Base-by-base conservation (phyloP, 495 filamentous ascomycete species). In the Lophiotrema nucula region DNA sequence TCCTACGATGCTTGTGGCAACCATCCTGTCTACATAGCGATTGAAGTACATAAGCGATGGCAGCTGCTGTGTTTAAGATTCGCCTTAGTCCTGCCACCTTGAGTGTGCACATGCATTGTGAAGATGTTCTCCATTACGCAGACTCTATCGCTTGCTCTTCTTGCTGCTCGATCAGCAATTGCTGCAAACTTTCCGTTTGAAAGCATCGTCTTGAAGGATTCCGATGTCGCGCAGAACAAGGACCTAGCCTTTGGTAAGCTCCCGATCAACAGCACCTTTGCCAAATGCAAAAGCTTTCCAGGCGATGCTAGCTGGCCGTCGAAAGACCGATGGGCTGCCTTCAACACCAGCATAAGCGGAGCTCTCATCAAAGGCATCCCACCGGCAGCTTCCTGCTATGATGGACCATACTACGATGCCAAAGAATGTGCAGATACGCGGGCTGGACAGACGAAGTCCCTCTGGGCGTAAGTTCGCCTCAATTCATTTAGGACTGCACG, bases 241-340 rank as follows among this genome's bases (percentile, higher is more conserved):
- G 55, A 64, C 46, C 27, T 64, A n/a, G 55, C 33, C 4, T 64
- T 64, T 47, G 61, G 48, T 24, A 47, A 46, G 27, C 42, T 41
- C 19, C 43, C 49, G 8, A 44, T 13, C 18, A 21, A 13, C 24
- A 22, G 15, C 13, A 45, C 26, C 33, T 41, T 6, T 3, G 25
- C 28, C 18, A 55, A 37, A 43, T 64, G 61, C 49, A 64, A 64
- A 25, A 31, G 23, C 2, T 65, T 51, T 22, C 57, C 62, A 8
- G 58, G 62, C 18, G 62, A 65, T 28, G 16, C 33, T 21, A n/a
- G 53, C 18, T 65, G 62, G 62, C 62, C 62, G 2, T 44, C 26
- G 39, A 12, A 13, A 1, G 47, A 26, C 28, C 15, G 28, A 53
- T 65, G 62, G 62, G 27, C 28, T 23, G 25, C 45, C 1, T 62